Conservation (phyloP, 176 grass and related monocot genomes). For the Carex cristatella region DNA sequence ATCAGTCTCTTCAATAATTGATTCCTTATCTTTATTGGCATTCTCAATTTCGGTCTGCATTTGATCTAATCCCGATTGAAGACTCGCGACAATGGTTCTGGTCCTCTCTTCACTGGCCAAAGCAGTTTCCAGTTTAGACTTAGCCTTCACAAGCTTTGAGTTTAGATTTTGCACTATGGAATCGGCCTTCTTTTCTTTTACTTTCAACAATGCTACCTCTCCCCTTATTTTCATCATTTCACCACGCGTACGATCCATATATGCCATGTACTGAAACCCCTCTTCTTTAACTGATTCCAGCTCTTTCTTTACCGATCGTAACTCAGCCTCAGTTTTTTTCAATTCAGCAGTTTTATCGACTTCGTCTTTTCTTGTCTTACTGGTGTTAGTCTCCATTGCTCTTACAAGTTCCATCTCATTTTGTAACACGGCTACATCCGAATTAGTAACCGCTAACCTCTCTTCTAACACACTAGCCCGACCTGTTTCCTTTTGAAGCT, state of each 20-base stretch:
- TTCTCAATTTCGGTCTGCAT: conserved; percentile 45
- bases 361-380: conserved; percentile 28
- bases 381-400: conserved; percentile 43
- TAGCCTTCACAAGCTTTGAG: conserved; percentile 70
- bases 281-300: conserved; percentile 59
- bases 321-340: conserved; percentile 39
- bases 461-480: conserved; percentile 48
- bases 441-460: conserved; percentile 49
- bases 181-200: conserved; percentile 46
- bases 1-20: conserved; percentile 32
- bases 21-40: conserved; percentile 43
- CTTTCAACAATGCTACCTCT: conserved; percentile 41
- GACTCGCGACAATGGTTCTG: conserved; percentile 47
- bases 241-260: conserved; percentile 63
- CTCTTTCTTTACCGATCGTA: conserved; percentile 51
- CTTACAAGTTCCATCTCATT: conserved; percentile 78
- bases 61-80: conserved; percentile 55
- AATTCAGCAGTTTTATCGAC: conserved; percentile 19
- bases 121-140: conserved; percentile 44
- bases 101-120: conserved; percentile 46
- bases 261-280: conserved; percentile 69
- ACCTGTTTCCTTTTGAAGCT: conserved; percentile 29
- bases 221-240: conserved; percentile 47
- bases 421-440: conserved; percentile 63
- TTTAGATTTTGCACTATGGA: conserved; percentile 62